Base-by-base conservation (phyloP, 495 filamentous ascomycete species). In the Penicillium flavigenum region DNA sequence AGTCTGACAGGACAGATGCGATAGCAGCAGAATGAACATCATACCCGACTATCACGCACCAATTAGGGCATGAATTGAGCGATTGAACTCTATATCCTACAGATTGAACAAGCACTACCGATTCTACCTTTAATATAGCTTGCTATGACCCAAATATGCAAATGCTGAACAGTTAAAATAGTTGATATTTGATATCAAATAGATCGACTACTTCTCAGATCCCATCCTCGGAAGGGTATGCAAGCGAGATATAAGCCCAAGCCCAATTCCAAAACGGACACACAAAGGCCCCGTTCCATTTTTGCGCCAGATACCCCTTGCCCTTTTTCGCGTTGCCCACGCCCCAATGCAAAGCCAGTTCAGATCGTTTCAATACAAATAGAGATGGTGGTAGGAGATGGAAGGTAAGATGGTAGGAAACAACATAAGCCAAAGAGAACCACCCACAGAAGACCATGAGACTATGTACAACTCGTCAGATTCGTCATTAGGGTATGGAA, bases 381-480 rank as follows among this genome's bases (percentile, higher is more conserved):
- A 27, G 14, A 41, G 31, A 34, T 34, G 11, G 31, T 16, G 26
- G 10, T 31, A 31, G 29, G 9, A 11, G 8, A 31, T 31, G 9
- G 29, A 31, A 31, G 29, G 29, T 31, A 10, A 31, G 9, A 31
- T 31, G 41, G 26, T 24, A 24, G 17, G 16, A 27, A 36, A 24
- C 1, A 32, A 32, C 9, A 17, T 2, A 26, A 38, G 22, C 6
- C 41, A 32, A 48, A 10, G n/a, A 54, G 7, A 32, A 19, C 41
- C 52, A 36, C 19, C 19, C 14, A 45, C 6, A 45, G 19, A 56
- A 39, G 34, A 17, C 7, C 36, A 34, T 24, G 38, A 5, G 29
- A 38, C 54, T 56, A 56, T 56, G 32, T 49, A 56, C 45, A 48
- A 48, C 22, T 54, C 41, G 41, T 54, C 24, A 46, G 11, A 22